These are phyloP conservation scores for Pythium dissimile DNA, from an alignment of 352 stramenopile species.

Conservation along the genomic window DNA sequence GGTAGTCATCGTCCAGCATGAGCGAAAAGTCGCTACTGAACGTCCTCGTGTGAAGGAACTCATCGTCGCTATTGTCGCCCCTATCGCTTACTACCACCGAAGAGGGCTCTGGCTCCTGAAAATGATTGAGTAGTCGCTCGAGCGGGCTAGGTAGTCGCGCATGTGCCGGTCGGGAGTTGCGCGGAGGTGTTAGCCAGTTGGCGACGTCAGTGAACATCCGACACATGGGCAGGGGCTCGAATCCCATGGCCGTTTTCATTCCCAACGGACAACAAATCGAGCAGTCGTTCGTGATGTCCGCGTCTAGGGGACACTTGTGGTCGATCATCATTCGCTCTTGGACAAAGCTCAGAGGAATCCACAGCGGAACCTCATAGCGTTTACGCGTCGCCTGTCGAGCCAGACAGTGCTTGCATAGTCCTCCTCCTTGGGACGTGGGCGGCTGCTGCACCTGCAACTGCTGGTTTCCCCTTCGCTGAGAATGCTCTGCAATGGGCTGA, in stretches of 20 bases:
- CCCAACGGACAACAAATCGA: conserved; percentile 54
- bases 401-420: conserved; percentile 66
- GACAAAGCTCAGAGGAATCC: conserved; percentile 82
- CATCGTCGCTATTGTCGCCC: conserved; percentile 36
- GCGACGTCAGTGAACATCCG: conserved; percentile 58
- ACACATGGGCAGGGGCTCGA: conserved; percentile 73
- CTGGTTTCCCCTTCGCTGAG: too few relatives aligned
- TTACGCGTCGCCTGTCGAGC: conserved; percentile 57
- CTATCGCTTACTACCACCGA: neutral
- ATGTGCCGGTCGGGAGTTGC: conserved; percentile 8
- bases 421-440: conserved; percentile 13
- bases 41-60: conserved; percentile 18
- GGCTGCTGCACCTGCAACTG: neutral
- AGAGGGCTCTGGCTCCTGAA: conserved; percentile 17
- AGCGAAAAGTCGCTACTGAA: conserved; percentile 41
- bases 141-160: conserved; percentile 56
- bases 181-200: conserved; percentile 24
- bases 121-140: conserved; percentile 50
- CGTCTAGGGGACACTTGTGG: conserved; percentile 62
- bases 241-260: conserved; percentile 30
- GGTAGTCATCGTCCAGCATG: conserved; percentile 41
- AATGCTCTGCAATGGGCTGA: neutral
- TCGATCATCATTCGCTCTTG: conserved; percentile 75
- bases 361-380: conserved; percentile 72
- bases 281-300: conserved; percentile 64